These are phyloP conservation scores for Begonia fuchsioides DNA, from an alignment of 306 rosid species.

Conservation along the genomic window DNA sequence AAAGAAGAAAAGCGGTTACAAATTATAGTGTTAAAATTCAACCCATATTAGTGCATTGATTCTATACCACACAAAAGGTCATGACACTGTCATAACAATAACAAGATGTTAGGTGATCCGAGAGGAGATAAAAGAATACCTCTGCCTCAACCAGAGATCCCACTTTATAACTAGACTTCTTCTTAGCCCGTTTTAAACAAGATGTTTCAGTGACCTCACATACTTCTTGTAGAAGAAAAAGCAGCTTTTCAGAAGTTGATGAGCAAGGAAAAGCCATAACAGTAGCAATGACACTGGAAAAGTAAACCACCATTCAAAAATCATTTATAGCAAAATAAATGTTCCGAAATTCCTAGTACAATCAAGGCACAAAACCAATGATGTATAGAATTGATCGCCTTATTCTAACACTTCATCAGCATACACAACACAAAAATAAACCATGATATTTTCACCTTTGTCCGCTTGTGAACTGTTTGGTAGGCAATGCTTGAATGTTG, in stretches of 20 bases:
- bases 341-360: background rate
- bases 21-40: background rate
- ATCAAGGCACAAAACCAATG: too few relatives aligned
- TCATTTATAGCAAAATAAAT: background rate
- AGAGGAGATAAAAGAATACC: constrained; percentile 22
- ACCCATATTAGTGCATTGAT: too few relatives aligned
- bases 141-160: constrained; percentile 90
- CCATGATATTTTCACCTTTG: constrained; percentile 45
- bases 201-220: constrained; percentile 36
- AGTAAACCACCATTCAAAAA: constrained; percentile 10
- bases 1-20: constrained; percentile 5
- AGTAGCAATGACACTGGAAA: constrained; percentile 53
- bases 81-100: too few relatives aligned
- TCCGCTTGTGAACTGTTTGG: constrained; percentile 46
- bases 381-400: too few relatives aligned
- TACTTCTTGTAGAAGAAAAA: constrained; percentile 39
- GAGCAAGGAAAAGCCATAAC: constrained; percentile 70
- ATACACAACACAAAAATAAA: background rate
- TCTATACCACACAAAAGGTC: too few relatives aligned
- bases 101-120: too few relatives aligned
- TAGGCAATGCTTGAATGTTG: constrained; percentile 52
- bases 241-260: constrained; percentile 57
- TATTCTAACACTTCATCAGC: too few relatives aligned
- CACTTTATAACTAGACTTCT: constrained; percentile 49
- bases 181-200: constrained; percentile 62